phyloP scores from a whole-genome alignment of 352 stramenopile species.

The Globisporangium sylvaticum region DNA sequence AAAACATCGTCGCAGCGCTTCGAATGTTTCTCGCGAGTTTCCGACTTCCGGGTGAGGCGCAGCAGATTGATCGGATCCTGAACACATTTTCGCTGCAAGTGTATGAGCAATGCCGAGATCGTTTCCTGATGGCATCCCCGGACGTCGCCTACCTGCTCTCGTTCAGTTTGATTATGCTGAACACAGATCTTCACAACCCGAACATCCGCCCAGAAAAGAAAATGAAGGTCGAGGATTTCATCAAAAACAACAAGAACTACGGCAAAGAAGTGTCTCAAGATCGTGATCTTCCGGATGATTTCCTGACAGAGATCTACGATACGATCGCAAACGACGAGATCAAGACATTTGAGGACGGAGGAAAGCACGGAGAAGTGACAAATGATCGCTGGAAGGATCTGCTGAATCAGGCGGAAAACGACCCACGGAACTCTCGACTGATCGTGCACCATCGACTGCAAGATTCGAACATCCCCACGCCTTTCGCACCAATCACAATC shows the following conservation, averaged over 20 bases:
- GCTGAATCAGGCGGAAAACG: conserved; percentile 62
- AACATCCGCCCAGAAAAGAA: conserved; percentile 85
- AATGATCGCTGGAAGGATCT: conserved; percentile 80
- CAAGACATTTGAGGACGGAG: conserved; percentile 78
- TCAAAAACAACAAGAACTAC: conserved; percentile 90
- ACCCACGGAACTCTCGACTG: conserved; percentile 51
- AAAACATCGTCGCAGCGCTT: conserved; percentile 68
- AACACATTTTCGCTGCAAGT: conserved; percentile 84
- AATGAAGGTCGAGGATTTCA: conserved; percentile 85
- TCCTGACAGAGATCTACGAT: conserved; percentile 70
- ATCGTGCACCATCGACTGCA: conserved; percentile 49
- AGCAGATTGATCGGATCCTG: conserved; percentile 88
- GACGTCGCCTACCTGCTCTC: conserved; percentile 89
- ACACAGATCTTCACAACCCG: conserved; percentile 84
- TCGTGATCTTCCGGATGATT: conserved; percentile 64
- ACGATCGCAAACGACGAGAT: conserved; percentile 74
- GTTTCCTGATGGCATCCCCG: conserved; percentile 77
- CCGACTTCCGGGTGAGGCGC: conserved; percentile 76
- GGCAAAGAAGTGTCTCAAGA: conserved; percentile 78
- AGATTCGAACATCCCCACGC: not conserved
- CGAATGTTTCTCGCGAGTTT: conserved; percentile 86
- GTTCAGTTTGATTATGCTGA: conserved; percentile 90
- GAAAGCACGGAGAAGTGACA: conserved; percentile 73
- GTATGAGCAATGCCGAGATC: conserved; percentile 83
- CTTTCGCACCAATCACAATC: not conserved